A percentile compares a stretch with the other conserved stretches of the same genome.
Conservation (phyloP, 2,329 filamentous ascomycete species). For the Trichoderma endophyticum region DNA sequence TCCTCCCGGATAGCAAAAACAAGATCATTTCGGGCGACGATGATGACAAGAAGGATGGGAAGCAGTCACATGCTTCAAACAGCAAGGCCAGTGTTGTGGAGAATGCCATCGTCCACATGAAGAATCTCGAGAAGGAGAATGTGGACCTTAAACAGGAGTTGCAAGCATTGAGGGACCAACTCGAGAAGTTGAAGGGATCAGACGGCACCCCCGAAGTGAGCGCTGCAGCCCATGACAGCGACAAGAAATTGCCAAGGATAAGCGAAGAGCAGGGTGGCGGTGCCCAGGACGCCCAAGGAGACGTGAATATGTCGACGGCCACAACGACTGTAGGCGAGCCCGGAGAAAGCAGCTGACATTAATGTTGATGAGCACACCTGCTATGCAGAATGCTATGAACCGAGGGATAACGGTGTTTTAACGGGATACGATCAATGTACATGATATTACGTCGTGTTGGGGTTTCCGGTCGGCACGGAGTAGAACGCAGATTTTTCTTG, state of each 20-base stretch:
- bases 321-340: background rate
- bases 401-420: background rate
- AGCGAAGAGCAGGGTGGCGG: background rate
- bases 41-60: constrained; percentile 47
- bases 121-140: constrained; percentile 73
- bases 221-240: background rate
- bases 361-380: background rate
- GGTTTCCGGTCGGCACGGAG: background rate
- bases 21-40: constrained; percentile 41
- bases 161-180: constrained; percentile 30
- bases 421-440: background rate
- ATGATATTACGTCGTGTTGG: constrained; percentile 7
- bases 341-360: background rate
- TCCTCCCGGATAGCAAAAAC: constrained; percentile 63
- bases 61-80: constrained; percentile 57
- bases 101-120: constrained; percentile 93
- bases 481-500: background rate
- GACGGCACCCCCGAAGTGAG: background rate
- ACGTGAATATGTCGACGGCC: background rate
- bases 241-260: background rate
- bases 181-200: constrained; percentile 29
- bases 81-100: constrained; percentile 99
- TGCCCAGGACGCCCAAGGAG: background rate
- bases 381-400: background rate
- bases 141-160: constrained; percentile 63